These are phyloP conservation scores for Sporothrix euskadiensis DNA, from an alignment of 2,329 filamentous ascomycete genomes.

Conservation along the genomic window DNA sequence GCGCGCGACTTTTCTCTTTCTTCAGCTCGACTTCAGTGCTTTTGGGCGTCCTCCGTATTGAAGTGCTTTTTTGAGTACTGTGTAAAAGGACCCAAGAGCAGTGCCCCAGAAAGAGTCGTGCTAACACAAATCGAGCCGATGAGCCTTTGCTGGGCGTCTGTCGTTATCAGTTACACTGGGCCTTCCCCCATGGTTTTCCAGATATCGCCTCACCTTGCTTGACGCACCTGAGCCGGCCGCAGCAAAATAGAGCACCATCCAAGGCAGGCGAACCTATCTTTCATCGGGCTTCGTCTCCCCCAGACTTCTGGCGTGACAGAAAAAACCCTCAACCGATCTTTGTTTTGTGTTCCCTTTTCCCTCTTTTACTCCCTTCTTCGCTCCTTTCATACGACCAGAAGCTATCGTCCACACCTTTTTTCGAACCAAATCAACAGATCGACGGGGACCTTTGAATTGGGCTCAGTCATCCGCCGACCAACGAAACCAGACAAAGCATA, in stretches of 20 bases:
- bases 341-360: background rate
- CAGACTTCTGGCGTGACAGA: slow-evolving; percentile 3
- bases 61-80: background rate
- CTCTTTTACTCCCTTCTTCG: too few species aligned
- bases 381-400: background rate
- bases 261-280: background rate
- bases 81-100: slow-evolving; percentile 1
- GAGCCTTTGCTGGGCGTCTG: slow-evolving; percentile 4
- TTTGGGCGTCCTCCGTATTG: background rate
- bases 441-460: background rate
- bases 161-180: slow-evolving; percentile 17
- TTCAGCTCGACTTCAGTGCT: background rate
- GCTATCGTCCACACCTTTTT: background rate
- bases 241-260: background rate
- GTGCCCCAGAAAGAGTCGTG: background rate
- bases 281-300: background rate
- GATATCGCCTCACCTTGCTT: slow-evolving; percentile 19
- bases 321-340: slow-evolving; percentile 12
- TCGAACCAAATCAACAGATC: background rate
- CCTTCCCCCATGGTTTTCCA: background rate
- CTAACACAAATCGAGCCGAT: background rate
- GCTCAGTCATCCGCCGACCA: slow-evolving; percentile 11
- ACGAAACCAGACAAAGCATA: background rate
- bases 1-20: slow-evolving; percentile 16
- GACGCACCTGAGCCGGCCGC: background rate